Evolutionary conservation across 2,329 filamentous ascomycete species (phyloP).

Genomic region (Claviceps digitariae): DNA sequence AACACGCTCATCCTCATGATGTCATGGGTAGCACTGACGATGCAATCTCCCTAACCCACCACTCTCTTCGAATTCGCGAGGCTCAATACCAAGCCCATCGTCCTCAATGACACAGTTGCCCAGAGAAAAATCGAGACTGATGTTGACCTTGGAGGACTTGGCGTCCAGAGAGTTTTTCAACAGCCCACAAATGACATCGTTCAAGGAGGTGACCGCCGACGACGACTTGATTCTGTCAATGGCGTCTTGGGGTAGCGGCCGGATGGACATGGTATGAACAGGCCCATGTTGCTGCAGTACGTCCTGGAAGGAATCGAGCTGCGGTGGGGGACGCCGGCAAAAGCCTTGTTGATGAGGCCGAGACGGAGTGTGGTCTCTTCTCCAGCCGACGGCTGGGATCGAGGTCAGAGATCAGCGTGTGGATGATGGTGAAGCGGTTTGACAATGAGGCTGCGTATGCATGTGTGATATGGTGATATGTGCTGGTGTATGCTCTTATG

Average conservation of each 20-base stretch:
- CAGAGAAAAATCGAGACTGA: conserved; percentile 60
- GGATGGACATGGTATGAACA: conserved; percentile 43
- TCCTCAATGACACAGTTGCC: conserved; percentile 75
- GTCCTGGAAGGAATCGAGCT: not conserved
- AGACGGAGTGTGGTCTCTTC: not conserved
- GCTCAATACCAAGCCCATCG: conserved; percentile 64
- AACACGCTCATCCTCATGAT: not conserved
- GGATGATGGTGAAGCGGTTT: not conserved
- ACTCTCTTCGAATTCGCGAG: conserved; percentile 53
- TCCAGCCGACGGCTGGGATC: not conserved
- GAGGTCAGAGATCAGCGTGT: not conserved
- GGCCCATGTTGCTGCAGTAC: conserved; percentile 1
- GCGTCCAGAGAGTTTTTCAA: conserved; percentile 80
- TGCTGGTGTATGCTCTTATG: too few relatives aligned
- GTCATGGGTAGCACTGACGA: conserved; percentile 36
- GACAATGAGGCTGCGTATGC: not conserved
- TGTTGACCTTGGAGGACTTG: conserved; percentile 49
- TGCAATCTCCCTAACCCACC: conserved; percentile 64
- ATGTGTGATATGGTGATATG: not conserved
- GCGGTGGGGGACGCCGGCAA: not conserved
- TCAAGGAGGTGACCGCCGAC: conserved; percentile 61
- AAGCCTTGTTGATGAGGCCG: not conserved
- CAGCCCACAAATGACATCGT: conserved; percentile 56
- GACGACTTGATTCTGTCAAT: conserved; percentile 76
- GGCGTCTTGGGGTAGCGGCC: conserved; percentile 55